Evolutionary conservation across 2,329 filamentous ascomycete genomes (phyloP), one percentile per base, ranked within the genome.

Genomic region (Alternaria sp.): DNA sequence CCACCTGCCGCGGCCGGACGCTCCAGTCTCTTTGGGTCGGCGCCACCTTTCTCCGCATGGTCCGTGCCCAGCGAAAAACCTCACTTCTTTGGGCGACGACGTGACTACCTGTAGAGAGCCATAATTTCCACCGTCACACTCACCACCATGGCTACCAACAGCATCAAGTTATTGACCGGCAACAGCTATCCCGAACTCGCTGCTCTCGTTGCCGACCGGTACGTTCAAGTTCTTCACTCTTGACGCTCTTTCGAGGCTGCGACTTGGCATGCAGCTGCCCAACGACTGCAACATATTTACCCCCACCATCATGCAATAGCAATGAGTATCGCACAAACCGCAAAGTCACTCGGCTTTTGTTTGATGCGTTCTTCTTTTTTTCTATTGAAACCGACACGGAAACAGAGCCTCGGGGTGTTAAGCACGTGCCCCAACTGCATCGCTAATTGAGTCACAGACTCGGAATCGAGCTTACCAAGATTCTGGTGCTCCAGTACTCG

Each of bases 401-500:
- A 20, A 21, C 23, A 44, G 18, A 11, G 21, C 44, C 20, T 18
- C 43, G n/a, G 46, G n/a, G 28, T 37, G 20, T 53, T 20, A 41
- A 43, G 33, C 37, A 63, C 46, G 43, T 55, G 28, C 23, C 37
- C 20, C 25, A 21, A 44, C 56, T 50, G 56, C 30, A 46, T 63
- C 33, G 62, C 74, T 75, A 66, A 75, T 69, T 45, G 21, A 55
- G 26, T 55, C 20, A 53, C 78, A 93, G 91, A 75, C 87, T 93
- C 64, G 91, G 91, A 71, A 92, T 93, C 74, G 89, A 93, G 74
- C 86, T 93, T 72, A 90, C 90, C 67, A 92, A 92, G 83, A 92
- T 92, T 50, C 88, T 93, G 84, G 91, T 90, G 68, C 85, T 95
- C 66, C 92, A 94, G 78, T 94, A 94, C 83, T 94, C 92, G 51